Evolutionary conservation across 129 eudicot species (phyloP).

Genomic region (Flaveria ramosissima): DNA sequence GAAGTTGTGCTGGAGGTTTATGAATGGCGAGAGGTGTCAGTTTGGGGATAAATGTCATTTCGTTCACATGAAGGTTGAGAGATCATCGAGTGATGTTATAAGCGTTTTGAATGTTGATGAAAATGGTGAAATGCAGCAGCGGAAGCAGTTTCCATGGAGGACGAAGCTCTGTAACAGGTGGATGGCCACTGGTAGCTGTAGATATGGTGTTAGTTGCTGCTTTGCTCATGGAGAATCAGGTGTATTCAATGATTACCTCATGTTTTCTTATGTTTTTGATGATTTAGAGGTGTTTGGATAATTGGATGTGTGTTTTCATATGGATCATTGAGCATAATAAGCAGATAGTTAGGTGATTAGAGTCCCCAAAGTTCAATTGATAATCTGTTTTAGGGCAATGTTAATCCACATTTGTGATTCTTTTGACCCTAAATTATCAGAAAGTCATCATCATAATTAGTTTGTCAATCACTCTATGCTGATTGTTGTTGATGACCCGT

Average conservation of each 20-base stretch:
- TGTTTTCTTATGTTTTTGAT: not conserved
- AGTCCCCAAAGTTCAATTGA: not conserved
- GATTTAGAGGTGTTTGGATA: slow-evolving; percentile 11
- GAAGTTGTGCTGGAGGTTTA: slow-evolving; percentile 17
- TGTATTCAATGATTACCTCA: slow-evolving; percentile 10
- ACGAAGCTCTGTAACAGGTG: slow-evolving; percentile 61
- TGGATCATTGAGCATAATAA: not conserved
- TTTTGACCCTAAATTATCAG: not conserved
- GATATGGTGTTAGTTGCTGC: slow-evolving; percentile 45
- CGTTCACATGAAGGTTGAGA: slow-evolving; percentile 22
- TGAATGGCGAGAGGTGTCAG: slow-evolving; percentile 32
- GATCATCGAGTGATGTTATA: slow-evolving; percentile 28
- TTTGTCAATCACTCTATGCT: not conserved
- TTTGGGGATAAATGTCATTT: slow-evolving; percentile 50
- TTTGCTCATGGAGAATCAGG: slow-evolving; percentile 79
- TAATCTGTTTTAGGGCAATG: not conserved
- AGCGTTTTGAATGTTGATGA: slow-evolving; percentile 24
- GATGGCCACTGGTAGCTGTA: slow-evolving; percentile 46
- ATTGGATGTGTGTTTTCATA: slow-evolving; percentile 4
- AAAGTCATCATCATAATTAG: not conserved
- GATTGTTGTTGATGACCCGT: not conserved
- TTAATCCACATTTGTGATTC: not conserved
- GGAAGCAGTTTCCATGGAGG: slow-evolving; percentile 29
- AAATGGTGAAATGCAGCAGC: slow-evolving; percentile 26
- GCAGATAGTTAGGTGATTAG: not conserved